phyloP scores from a whole-genome alignment of 2,329 filamentous ascomycete species.

The Pseudocercospora musae region DNA sequence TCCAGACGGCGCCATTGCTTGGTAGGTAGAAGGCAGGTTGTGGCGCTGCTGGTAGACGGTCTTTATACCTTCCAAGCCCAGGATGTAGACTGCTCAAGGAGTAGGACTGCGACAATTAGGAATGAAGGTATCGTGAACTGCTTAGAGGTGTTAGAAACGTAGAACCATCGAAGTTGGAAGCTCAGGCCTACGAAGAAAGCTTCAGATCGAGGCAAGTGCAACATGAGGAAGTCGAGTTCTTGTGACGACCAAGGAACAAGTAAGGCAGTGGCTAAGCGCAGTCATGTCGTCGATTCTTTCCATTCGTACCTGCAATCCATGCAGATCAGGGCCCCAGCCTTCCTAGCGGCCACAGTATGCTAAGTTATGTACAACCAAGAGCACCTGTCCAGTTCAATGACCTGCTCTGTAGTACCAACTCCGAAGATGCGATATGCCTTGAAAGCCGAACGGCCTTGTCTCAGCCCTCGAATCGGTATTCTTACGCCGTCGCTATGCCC shows the following conservation, averaged over 20 bases:
- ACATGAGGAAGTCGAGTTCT: not conserved
- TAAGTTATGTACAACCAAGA: conserved; percentile 2
- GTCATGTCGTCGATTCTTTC: not conserved
- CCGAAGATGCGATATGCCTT: conserved; percentile 1
- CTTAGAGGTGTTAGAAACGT: not conserved
- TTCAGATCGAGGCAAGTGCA: not conserved
- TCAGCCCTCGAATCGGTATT: not conserved
- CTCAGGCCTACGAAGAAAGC: not conserved
- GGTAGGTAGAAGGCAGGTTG: conserved; percentile 23
- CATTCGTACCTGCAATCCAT: not conserved
- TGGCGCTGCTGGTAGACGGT: conserved; percentile 22
- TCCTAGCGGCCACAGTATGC: not conserved
- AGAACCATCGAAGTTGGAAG: not conserved
- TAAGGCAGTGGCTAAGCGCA: not conserved
- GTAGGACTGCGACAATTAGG: not conserved
- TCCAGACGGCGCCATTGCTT: conserved; percentile 12
- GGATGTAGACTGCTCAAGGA: not conserved
- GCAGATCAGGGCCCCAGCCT: not conserved
- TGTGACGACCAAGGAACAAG: not conserved
- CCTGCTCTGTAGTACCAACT: not conserved
- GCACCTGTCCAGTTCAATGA: not conserved
- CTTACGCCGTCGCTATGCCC: conserved; percentile 13
- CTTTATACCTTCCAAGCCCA: conserved; percentile 20
- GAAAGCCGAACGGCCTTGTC: not conserved
- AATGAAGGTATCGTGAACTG: not conserved